Base-by-base conservation (phyloP, 2,329 filamentous ascomycete species). In the Furcasterigmium furcatum region DNA sequence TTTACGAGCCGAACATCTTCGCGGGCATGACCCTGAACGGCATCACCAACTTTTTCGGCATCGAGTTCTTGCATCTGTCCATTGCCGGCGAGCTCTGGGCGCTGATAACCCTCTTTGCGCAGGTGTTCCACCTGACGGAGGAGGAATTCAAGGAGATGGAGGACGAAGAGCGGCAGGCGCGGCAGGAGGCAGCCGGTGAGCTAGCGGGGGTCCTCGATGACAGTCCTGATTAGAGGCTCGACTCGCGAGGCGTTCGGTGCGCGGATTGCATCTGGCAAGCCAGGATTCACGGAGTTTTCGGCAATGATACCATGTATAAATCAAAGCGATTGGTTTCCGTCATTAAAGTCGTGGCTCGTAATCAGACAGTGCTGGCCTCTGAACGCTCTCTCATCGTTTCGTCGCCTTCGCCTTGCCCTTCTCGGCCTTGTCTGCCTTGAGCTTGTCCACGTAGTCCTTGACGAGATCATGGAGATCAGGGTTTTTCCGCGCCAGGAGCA, bases 401-500 rank as follows among this genome's bases (percentile, higher is more conserved):
- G 18, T 16, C 34, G n/a, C 34, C 34, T 36, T 36, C 9, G n/a
- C 34, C 34, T 36, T 52, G 1, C 41, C 42, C 19, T 52, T 52
- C 32, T 51, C 52, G 14, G 41, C 54, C 53, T 61, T 63, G 32
- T 70, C 65, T 2, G 73, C 74, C 58, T 78, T 80, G 51, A 76
- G 69, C 53, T 74, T 68, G 45, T 91, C 84, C 22, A 91, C 71
- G 56, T 83, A 83, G 42, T 80, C 74, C 62, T 79, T 79, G 60
- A 99, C 76, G 27, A 97, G 82, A 14, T 76, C 76, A 55, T 91
- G 83, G 18, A 99, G 68, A 16, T 91, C 90, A 46, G 91, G 87
- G 57, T 97, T 99, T 48, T 92, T 83, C 50, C 94, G 76, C 21
- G 89, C 85, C 24, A 99, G 79, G 8, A 99, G 78, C 57, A 97